phyloP scores from a whole-genome alignment of 1,284 basidiomycete species.

The Athelia sp. region DNA sequence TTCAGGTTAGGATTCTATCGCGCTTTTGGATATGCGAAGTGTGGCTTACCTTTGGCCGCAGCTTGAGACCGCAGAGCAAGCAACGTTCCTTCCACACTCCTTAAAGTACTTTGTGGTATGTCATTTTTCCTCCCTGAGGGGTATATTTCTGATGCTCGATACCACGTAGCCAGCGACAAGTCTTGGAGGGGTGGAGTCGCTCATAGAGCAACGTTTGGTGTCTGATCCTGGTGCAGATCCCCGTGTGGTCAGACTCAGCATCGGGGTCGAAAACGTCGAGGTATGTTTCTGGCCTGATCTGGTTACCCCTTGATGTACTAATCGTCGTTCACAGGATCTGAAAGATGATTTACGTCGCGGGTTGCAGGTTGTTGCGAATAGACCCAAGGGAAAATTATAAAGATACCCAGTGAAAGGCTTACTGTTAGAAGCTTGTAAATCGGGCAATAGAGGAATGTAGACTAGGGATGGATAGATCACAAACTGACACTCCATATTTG shows the following conservation, averaged over 20 bases:
- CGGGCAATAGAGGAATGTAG: no score
- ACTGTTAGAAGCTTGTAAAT: no score
- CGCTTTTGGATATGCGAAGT: neutral
- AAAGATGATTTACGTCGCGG: conserved; percentile 57
- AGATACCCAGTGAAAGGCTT: no score
- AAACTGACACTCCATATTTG: no score
- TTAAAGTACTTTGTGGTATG: conserved; percentile 73
- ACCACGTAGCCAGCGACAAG: conserved; percentile 74
- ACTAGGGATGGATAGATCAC: no score
- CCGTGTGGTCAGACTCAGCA: conserved; percentile 65
- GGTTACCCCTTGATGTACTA: neutral
- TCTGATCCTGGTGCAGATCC: conserved; percentile 69
- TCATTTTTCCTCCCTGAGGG: conserved; percentile 11
- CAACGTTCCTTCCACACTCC: conserved; percentile 55
- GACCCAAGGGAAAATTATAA: no score
- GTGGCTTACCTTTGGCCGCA: conserved; percentile 19
- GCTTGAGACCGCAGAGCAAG: conserved; percentile 47
- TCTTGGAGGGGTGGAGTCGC: conserved; percentile 87
- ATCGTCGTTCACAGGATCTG: conserved; percentile 43
- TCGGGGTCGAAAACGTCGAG: conserved; percentile 78
- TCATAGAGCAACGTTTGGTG: conserved; percentile 73
- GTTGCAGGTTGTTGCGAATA: conserved; percentile 26
- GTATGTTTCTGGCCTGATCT: conserved; percentile 27
- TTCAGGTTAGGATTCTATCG: conserved; percentile 40
- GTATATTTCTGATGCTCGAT: neutral